Percentiles rank a stretch among this genome's conserved stretches.
Evolutionary conservation across 805 yeast genomes (phyloP).

Genomic region (Priceomyces fermenticarens): DNA sequence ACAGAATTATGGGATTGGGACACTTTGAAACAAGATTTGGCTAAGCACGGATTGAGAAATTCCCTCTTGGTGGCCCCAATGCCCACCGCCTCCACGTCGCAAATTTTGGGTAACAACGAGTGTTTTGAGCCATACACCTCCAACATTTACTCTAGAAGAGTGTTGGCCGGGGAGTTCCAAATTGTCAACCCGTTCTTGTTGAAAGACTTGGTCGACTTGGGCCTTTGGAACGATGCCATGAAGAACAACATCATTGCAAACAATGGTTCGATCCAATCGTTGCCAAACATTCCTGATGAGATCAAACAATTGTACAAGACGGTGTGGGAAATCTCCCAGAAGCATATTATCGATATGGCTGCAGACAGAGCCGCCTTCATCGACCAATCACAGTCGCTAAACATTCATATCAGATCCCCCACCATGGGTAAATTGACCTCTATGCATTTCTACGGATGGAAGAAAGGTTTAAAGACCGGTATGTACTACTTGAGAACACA

Average conservation of each 20-base stretch:
- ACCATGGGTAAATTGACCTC: conserved; percentile 95
- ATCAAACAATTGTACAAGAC: conserved; percentile 55
- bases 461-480: conserved; percentile 96
- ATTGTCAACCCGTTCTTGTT: conserved; percentile 59
- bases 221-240: conserved; percentile 57
- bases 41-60: conserved; percentile 52
- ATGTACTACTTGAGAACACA: conserved; percentile 97
- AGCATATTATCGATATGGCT: conserved; percentile 57
- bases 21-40: conserved; percentile 45
- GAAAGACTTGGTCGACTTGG: conserved; percentile 56
- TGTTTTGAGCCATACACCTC: conserved; percentile 65
- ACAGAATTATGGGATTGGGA: conserved; percentile 61
- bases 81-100: conserved; percentile 69
- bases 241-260: conserved; percentile 54
- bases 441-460: conserved; percentile 99
- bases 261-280: conserved; percentile 56
- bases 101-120: conserved; percentile 59
- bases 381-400: conserved; percentile 92
- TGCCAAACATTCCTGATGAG: conserved; percentile 53
- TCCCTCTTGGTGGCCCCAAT: conserved; percentile 61
- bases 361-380: conserved; percentile 78
- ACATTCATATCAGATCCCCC: conserved; percentile 82
- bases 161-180: conserved; percentile 62
- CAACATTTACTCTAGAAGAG: conserved; percentile 61
- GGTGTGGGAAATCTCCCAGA: conserved; percentile 62